A percentile compares a stretch with the other conserved stretches of the same genome.
Conservation (phyloP, 345 rosid genomes). For the Mangifera indica region DNA sequence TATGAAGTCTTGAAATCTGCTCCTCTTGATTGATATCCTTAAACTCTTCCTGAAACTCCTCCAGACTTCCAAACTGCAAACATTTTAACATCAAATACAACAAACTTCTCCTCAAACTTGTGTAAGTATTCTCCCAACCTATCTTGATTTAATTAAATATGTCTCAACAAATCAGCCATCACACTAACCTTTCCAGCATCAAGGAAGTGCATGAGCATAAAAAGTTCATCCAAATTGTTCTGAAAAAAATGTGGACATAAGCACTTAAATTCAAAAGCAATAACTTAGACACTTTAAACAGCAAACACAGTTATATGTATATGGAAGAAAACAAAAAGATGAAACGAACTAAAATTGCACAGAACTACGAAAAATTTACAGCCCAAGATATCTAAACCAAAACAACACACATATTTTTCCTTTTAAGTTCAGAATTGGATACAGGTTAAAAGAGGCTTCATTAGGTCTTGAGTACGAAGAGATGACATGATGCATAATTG, state of each 20-base stretch:
- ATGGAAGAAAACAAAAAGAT: not conserved
- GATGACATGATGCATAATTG: not conserved
- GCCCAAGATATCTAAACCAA: not conserved
- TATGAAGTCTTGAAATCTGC: conserved; percentile 94
- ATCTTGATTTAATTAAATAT: conserved; percentile 15
- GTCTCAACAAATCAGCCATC: conserved; percentile 13
- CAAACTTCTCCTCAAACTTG: conserved; percentile 18
- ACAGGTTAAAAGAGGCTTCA: not conserved
- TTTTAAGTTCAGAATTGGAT: not conserved
- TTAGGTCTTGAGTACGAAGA: not conserved
- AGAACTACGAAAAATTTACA: conserved; percentile 1
- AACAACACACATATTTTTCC: not conserved
- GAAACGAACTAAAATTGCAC: not conserved
- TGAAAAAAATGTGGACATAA: conserved; percentile 43
- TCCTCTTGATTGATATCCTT: conserved; percentile 99
- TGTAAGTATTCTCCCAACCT: not conserved
- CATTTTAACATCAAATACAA: conserved; percentile 24
- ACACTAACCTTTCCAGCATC: conserved; percentile 93
- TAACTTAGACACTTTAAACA: conserved; percentile 9
- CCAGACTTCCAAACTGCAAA: conserved; percentile 88
- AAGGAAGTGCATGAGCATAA: conserved; percentile 99
- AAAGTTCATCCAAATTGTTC: conserved; percentile 99
- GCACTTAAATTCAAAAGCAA: conserved; percentile 19
- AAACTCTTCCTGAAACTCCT: conserved; percentile 98
- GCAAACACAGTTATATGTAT: not conserved